Conservation (phyloP, 306 rosid species). For the Glycine soja region DNA sequence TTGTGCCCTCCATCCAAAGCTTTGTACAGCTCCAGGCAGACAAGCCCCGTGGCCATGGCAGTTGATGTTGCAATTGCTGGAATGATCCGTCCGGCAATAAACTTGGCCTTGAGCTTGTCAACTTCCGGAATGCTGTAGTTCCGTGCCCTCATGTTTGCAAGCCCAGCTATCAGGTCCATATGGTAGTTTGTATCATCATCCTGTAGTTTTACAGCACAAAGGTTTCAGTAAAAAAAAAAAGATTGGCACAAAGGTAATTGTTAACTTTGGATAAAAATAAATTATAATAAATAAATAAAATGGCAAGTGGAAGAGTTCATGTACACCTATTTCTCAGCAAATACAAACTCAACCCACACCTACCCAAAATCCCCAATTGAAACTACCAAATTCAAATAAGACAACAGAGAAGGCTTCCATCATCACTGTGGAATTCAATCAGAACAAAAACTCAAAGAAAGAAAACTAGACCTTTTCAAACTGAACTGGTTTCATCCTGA, state of each 20-base stretch:
- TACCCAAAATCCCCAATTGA: constrained; percentile 10
- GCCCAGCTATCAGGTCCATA: constrained; percentile 94
- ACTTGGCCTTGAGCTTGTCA: constrained; percentile 96
- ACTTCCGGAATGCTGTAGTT: constrained; percentile 96
- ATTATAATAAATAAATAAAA: neutral
- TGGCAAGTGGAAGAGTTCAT: neutral
- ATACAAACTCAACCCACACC: constrained; percentile 32
- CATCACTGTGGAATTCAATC: too few relatives aligned
- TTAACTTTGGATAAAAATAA: neutral
- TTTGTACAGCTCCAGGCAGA: constrained; percentile 93
- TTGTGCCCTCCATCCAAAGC: constrained; percentile 83
- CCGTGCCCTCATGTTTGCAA: constrained; percentile 98
- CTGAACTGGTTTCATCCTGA: constrained; percentile 95
- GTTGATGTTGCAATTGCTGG: constrained; percentile 99
- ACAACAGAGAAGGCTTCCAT: neutral
- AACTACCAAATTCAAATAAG: constrained; percentile 9
- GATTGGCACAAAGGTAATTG: neutral
- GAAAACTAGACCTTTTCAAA: constrained; percentile 78
- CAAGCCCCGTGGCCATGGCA: constrained; percentile 97
- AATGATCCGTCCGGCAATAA: constrained; percentile 93
- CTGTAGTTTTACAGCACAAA: constrained; percentile 56
- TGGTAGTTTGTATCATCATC: constrained; percentile 97
- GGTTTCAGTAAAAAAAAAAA: too few relatives aligned
- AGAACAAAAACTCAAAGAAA: neutral
- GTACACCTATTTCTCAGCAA: constrained; percentile 7